These are phyloP conservation scores for Xylaria polymorpha DNA, from an alignment of 2,329 filamentous ascomycete species.

Conservation along the genomic window DNA sequence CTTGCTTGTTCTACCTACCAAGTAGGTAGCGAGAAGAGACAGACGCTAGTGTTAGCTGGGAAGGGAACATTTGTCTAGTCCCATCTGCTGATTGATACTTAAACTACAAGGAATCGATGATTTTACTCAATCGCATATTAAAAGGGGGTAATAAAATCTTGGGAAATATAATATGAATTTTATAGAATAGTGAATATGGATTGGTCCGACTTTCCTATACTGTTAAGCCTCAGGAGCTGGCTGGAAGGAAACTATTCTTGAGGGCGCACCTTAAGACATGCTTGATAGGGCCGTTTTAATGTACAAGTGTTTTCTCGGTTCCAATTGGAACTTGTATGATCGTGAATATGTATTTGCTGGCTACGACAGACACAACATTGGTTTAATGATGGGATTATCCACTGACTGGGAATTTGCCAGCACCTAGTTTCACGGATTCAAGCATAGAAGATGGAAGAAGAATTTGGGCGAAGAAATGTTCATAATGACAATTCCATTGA, in stretches of 20 bases:
- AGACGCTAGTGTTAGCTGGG: not conserved
- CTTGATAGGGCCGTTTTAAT: not conserved
- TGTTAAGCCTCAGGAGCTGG: not conserved
- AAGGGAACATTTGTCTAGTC: not conserved
- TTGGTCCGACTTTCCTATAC: not conserved
- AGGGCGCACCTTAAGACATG: not conserved
- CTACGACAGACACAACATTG: not conserved
- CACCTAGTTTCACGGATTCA: not conserved
- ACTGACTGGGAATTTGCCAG: not conserved
- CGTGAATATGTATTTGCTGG: not conserved
- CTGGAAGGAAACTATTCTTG: not conserved
- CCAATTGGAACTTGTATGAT: not conserved
- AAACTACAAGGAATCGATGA: not conserved
- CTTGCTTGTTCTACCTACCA: not conserved
- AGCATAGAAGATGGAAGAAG: not conserved
- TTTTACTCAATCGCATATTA: not conserved
- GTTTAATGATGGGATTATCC: not conserved
- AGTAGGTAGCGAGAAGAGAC: not conserved
- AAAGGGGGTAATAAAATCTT: not conserved
- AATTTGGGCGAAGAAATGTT: conserved; percentile 38
- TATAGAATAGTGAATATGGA: not conserved
- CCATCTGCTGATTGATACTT: not conserved
- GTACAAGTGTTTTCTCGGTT: not conserved
- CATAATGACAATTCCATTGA: conserved; percentile 50
- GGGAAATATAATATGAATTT: not conserved